phyloP scores from a whole-genome alignment of 148 eudicot genomes.

The Linanthus parryae region DNA sequence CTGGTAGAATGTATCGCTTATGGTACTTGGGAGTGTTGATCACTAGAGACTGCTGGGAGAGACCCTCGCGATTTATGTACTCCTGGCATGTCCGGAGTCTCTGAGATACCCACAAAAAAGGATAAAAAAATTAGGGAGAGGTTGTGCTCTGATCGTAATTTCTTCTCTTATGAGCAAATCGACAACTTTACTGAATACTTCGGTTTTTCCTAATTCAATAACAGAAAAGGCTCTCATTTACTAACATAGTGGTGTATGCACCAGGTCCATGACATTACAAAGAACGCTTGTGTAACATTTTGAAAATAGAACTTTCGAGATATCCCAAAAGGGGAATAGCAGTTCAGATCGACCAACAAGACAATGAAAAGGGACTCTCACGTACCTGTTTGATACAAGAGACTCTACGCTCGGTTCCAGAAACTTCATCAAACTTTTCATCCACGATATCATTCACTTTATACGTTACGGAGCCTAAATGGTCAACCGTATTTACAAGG shows the following conservation, averaged over 20 bases:
- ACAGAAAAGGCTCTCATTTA: too few relatives aligned
- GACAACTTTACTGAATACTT: too few relatives aligned
- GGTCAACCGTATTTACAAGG: conserved; percentile 87
- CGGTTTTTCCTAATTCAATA: too few relatives aligned
- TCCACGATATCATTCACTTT: conserved; percentile 78
- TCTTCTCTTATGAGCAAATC: not conserved
- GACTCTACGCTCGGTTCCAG: conserved; percentile 61
- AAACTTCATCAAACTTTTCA: conserved; percentile 79
- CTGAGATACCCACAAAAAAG: conserved; percentile 37
- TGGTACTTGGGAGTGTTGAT: conserved; percentile 72
- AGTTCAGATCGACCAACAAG: not conserved
- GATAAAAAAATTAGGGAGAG: too few relatives aligned
- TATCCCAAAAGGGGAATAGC: too few relatives aligned
- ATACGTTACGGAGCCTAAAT: conserved; percentile 83
- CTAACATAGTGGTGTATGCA: too few relatives aligned
- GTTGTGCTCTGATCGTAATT: too few relatives aligned
- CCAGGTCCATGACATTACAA: too few relatives aligned
- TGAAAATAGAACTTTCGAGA: too few relatives aligned
- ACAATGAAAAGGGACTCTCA: not conserved
- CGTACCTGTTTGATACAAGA: conserved; percentile 87
- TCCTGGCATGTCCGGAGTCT: conserved; percentile 71
- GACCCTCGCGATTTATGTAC: conserved; percentile 71
- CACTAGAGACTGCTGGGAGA: conserved; percentile 73
- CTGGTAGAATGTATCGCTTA: conserved; percentile 85
- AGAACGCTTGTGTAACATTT: too few relatives aligned